Percentiles rank a stretch among this genome's conserved stretches.
Conservation (phyloP, 306 rosid species). For the Vicia sativa region DNA sequence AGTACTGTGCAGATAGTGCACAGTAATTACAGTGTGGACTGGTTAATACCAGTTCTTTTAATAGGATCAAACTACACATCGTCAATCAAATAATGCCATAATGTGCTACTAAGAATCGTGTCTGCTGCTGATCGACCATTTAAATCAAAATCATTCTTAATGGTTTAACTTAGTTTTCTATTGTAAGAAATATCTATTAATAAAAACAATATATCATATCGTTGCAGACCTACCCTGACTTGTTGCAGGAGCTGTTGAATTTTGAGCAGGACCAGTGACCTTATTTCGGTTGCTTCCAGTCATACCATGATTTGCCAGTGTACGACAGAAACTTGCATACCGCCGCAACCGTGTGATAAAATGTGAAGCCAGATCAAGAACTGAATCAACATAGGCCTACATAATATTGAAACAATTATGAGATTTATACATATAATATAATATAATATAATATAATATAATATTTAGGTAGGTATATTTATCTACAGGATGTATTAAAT, state of each 20-base stretch:
- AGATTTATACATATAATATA: conserved; percentile 13
- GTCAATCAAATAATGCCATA: neutral
- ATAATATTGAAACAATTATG: conserved; percentile 36
- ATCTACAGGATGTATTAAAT: conserved; percentile 13
- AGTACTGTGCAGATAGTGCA: too few species aligned
- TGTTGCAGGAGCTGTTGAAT: conserved; percentile 73
- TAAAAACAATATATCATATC: neutral
- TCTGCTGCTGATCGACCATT: conserved; percentile 3
- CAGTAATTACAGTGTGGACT: too few species aligned
- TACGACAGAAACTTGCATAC: conserved; percentile 90
- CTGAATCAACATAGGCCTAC: conserved; percentile 97
- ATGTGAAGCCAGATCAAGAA: conserved; percentile 98
- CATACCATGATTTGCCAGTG: conserved; percentile 92
- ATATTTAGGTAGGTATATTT: neutral
- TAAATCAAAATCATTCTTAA: conserved; percentile 24
- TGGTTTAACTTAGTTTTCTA: conserved; percentile 2
- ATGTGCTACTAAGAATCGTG: neutral
- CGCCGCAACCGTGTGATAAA: conserved; percentile 94
- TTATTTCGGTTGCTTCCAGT: conserved; percentile 84
- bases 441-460: conserved; percentile 5
- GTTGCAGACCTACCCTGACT: conserved; percentile 68
- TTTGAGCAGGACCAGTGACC: conserved; percentile 86
- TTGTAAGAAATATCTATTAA: neutral
- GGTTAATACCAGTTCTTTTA: too few species aligned
- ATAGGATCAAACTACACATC: conserved; percentile 6